These are phyloP conservation scores for Penicillium sp. DNA, from an alignment of 2,329 filamentous ascomycete genomes.

Conservation along the genomic window DNA sequence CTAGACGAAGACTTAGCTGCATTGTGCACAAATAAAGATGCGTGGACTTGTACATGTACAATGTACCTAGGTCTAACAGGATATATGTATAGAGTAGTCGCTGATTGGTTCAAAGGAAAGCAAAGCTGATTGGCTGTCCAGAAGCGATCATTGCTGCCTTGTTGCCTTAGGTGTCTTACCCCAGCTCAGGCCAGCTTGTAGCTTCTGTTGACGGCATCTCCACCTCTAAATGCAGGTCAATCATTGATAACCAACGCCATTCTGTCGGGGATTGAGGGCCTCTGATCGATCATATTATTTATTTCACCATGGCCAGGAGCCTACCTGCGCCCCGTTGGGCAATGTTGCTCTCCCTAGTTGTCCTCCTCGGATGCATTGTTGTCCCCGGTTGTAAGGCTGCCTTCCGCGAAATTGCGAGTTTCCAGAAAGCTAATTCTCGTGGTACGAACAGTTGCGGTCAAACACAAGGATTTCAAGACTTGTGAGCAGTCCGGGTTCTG, in stretches of 20 bases:
- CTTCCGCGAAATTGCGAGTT: background rate
- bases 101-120: background rate
- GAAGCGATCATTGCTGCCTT: conserved; percentile 11
- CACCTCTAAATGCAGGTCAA: conserved; percentile 30
- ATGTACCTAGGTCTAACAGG: background rate
- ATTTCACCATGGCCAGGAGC: conserved; percentile 49
- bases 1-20: background rate
- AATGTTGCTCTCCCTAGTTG: conserved; percentile 58
- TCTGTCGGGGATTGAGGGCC: conserved; percentile 31
- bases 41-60: background rate
- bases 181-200: conserved; percentile 37
- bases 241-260: conserved; percentile 15
- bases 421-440: conserved; percentile 5
- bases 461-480: conserved; percentile 96
- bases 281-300: conserved; percentile 27
- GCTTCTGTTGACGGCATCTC: conserved; percentile 18
- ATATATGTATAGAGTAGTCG: background rate
- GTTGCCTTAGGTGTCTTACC: conserved; percentile 25
- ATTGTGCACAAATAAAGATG: background rate
- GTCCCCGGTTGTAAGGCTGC: conserved; percentile 59
- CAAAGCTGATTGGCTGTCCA: background rate
- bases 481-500: conserved; percentile 96
- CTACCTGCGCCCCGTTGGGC: conserved; percentile 62
- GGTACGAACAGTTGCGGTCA: conserved; percentile 66
- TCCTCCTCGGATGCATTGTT: conserved; percentile 59